These are phyloP conservation scores for Hibiscus trionum DNA, from an alignment of 345 rosid genomes.

Conservation along the genomic window DNA sequence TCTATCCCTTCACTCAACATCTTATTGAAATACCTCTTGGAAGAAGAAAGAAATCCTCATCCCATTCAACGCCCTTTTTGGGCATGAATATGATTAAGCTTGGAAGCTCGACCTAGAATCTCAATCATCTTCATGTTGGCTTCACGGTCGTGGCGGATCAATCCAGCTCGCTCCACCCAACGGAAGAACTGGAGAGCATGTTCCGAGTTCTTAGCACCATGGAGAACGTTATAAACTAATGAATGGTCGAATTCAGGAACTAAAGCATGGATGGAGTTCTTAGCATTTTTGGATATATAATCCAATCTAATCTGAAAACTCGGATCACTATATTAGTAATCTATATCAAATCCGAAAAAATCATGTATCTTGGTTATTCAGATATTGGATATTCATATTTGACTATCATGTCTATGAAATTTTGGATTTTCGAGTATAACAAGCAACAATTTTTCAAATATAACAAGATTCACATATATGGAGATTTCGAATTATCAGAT, in stretches of 20 bases:
- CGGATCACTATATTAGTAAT: too few species aligned
- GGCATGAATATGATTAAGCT: conserved; percentile 89
- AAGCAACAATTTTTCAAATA: too few species aligned
- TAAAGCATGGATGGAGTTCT: conserved; percentile 73
- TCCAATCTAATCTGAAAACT: too few species aligned
- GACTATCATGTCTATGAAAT: too few species aligned
- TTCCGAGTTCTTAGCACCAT: conserved; percentile 58
- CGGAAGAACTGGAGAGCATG: conserved; percentile 93
- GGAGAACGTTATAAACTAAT: conserved; percentile 69
- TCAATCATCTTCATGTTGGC: conserved; percentile 69
- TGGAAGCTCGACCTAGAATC: conserved; percentile 60
- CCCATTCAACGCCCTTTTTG: conserved; percentile 69
- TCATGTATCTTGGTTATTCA: too few species aligned
- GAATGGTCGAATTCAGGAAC: conserved; percentile 74
- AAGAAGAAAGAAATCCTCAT: conserved; percentile 66
- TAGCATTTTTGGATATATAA: too few species aligned
- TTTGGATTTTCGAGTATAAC: too few species aligned
- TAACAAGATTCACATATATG: too few species aligned
- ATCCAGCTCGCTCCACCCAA: conserved; percentile 84
- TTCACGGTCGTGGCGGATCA: conserved; percentile 64
- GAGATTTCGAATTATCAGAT: too few species aligned
- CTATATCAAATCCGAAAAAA: too few species aligned
- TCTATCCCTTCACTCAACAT: conserved; percentile 73
- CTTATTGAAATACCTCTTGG: conserved; percentile 62
- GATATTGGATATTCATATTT: too few species aligned